Base-by-base conservation (phyloP, 2,329 filamentous ascomycete genomes). In the Colletotrichum shisoi region DNA sequence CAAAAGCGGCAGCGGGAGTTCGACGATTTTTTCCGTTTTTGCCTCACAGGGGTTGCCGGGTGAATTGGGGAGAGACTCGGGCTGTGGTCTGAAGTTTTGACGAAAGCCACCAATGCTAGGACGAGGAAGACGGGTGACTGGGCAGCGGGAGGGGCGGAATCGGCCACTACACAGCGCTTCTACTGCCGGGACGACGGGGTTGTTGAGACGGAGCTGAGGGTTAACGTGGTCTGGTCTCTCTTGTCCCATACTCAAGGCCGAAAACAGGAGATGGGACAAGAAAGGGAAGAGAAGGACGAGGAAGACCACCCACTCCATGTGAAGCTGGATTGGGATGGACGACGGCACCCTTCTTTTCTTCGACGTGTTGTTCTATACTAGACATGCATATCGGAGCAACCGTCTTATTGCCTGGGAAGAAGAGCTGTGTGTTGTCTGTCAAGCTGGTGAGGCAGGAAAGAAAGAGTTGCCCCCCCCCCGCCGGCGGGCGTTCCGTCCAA, bases 251-350 rank as follows among this genome's bases (percentile, higher is more conserved):
- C 48, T 53, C 61, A 49, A 64, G 49, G 44, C 24, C 61, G 42
- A 64, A 64, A 68, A 60, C 19, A 56, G 65, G 65, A 57, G 65
- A 68, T 54, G 42, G 37, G 37, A 59, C n/a, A 51, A 57, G 24
- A 58, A 54, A 15, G 46, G 13, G 8, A 48, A 4, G 24, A 21
- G 19, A 44, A 34, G 42, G 42, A 44, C 56, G 34, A 21, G 44
- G 21, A 27, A 48, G n/a, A 56, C 45, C n/a, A 61, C 64, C 65
- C 65, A 68, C 65, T 68, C 42, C 65, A 68, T 65, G 44, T 68
- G 65, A 67, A 60, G 56, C 40, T 56, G 65, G 63, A 56, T 60
- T 54, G 52, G 24, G 44, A 40, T 51, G n/a, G 34, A n/a, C n/a
- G 51, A 54, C 12, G 37, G 57, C 37, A 34, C 31, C 44, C 45